Evolutionary conservation across 108 stramenopile genomes (phyloP).

Genomic region (Nitzschia sp.): DNA sequence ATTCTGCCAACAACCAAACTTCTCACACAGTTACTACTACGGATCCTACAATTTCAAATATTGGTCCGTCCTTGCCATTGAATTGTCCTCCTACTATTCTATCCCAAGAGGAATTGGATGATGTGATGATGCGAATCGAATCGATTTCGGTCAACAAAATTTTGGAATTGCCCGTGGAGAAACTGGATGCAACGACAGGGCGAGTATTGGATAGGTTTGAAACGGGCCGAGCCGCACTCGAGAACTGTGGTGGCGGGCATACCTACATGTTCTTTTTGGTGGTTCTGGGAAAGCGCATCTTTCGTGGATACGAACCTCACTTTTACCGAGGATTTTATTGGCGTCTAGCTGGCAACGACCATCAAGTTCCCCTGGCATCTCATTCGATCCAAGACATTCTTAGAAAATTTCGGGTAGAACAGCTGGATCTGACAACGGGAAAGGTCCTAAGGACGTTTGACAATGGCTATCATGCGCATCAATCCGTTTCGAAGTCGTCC

Average conservation of each 20-base stretch:
- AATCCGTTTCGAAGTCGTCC: neutral
- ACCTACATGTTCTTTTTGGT: neutral
- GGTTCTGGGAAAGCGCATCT: neutral
- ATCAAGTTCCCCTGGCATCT: neutral
- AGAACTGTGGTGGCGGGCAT: neutral
- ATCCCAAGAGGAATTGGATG: neutral
- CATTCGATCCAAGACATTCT: neutral
- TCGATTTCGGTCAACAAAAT: neutral
- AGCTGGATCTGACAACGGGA: neutral
- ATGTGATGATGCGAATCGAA: neutral
- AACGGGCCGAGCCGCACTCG: neutral
- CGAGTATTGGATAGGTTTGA: neutral
- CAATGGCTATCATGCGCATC: neutral
- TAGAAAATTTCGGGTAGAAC: neutral
- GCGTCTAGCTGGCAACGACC: neutral
- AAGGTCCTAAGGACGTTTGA: neutral
- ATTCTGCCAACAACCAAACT: too few species aligned
- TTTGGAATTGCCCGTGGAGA: slow-evolving; percentile 3
- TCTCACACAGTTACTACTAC: too few species aligned
- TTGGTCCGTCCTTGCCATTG: too few species aligned
- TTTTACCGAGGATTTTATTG: neutral
- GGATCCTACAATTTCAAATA: too few species aligned
- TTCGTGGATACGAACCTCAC: neutral
- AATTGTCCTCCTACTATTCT: too few species aligned
- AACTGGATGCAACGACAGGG: neutral